Evolutionary conservation across 129 eudicot species (phyloP).

Genomic region (Centella asiatica): DNA sequence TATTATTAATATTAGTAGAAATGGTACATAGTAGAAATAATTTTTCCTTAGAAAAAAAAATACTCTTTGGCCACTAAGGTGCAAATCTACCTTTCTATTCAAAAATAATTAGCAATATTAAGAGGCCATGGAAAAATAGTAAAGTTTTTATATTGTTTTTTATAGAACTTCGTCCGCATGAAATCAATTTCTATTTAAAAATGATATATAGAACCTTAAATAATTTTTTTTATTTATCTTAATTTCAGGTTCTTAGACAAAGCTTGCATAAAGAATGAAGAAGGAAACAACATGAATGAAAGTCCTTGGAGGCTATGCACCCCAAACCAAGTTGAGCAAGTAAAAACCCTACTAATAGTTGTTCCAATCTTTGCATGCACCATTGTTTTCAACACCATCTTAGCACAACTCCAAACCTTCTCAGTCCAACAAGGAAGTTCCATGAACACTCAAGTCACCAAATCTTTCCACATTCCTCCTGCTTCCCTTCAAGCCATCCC

Average conservation of each 20-base stretch:
- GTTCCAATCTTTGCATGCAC: conserved; percentile 93
- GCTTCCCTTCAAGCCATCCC: conserved; percentile 98
- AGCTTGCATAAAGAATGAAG: conserved; percentile 60
- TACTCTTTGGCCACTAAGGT: too few species aligned
- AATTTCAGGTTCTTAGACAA: conserved; percentile 80
- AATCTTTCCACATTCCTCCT: conserved; percentile 72
- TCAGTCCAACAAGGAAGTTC: conserved; percentile 93
- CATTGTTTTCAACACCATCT: conserved; percentile 77
- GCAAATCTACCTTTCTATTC: too few species aligned
- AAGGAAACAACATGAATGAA: conserved; percentile 29
- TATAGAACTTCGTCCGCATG: too few species aligned
- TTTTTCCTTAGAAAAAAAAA: too few species aligned
- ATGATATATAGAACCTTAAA: too few species aligned
- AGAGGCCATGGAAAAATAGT: too few species aligned
- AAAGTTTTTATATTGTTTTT: too few species aligned
- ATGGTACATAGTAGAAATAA: too few species aligned
- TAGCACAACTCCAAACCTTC: conserved; percentile 95
- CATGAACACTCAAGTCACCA: conserved; percentile 65
- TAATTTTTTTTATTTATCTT: neutral
- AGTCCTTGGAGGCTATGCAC: conserved; percentile 77
- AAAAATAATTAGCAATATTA: too few species aligned
- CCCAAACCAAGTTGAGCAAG: conserved; percentile 70
- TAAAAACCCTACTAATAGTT: conserved; percentile 57
- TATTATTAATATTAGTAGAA: too few species aligned
- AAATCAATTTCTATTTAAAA: too few species aligned